A percentile compares a stretch with the other conserved stretches of the same genome.
phyloP scores from a whole-genome alignment of 306 rosid species.

The Dalbergia cochinchinensis region DNA sequence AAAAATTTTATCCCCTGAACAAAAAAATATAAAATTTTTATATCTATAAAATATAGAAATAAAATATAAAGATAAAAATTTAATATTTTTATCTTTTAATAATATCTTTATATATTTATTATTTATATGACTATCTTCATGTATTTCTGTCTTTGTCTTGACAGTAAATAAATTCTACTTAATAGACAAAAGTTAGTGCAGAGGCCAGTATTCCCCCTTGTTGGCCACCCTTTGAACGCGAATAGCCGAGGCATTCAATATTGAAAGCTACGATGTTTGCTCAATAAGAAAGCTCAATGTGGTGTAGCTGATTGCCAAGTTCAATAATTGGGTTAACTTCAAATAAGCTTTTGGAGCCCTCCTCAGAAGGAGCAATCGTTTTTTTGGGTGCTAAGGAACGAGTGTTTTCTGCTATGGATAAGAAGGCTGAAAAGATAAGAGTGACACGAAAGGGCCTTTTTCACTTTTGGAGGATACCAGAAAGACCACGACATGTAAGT shows the following conservation, averaged over 20 bases:
- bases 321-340: constrained; percentile 21
- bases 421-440: not conserved
- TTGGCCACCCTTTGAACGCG: constrained; percentile 25
- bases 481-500: not conserved
- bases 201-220: not conserved
- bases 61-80: too few species aligned
- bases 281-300: constrained; percentile 23
- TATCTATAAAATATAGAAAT: too few species aligned
- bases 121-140: too few species aligned
- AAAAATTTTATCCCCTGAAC: too few species aligned
- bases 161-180: too few species aligned
- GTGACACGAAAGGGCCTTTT: not conserved
- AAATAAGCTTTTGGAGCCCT: not conserved
- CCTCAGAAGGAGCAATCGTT: not conserved
- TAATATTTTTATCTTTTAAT: too few species aligned
- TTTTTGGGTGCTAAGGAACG: not conserved
- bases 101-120: too few species aligned
- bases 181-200: constrained; percentile 1
- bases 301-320: constrained; percentile 2
- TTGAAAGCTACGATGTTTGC: constrained; percentile 45
- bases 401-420: not conserved
- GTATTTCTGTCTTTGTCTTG: too few species aligned
- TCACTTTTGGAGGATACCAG: not conserved
- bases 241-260: constrained; percentile 47
- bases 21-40: too few species aligned